These are phyloP conservation scores for Biancaea sappan DNA, from an alignment of 306 rosid species.

Conservation along the genomic window DNA sequence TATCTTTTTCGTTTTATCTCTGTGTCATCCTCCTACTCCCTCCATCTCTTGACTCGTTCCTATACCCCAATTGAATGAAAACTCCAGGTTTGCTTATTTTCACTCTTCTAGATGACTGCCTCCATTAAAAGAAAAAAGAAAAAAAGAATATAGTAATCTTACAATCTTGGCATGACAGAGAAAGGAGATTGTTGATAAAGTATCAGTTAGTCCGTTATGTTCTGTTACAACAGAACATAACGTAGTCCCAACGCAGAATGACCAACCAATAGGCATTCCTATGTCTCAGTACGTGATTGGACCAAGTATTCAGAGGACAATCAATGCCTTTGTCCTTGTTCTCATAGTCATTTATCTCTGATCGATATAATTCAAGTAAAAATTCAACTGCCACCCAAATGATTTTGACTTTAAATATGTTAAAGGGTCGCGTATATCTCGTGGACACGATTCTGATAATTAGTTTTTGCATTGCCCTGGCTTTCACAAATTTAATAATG, in stretches of 20 bases:
- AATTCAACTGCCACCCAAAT: neutral
- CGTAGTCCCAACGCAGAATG: too few species aligned
- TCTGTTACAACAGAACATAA: neutral
- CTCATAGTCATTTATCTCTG: neutral
- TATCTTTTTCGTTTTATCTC: neutral
- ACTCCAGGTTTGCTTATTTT: conserved; percentile 18
- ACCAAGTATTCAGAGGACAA: too few species aligned
- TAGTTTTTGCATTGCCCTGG: neutral
- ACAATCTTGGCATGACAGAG: neutral
- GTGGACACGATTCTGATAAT: too few species aligned
- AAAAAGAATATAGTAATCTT: too few species aligned
- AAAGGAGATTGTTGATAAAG: neutral
- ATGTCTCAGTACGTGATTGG: too few species aligned
- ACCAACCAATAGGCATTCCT: too few species aligned
- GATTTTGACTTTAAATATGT: neutral
- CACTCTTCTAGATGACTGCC: conserved; percentile 38
- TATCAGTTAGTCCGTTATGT: neutral
- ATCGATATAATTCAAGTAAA: neutral
- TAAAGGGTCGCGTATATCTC: neutral
- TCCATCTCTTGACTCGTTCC: conserved; percentile 17
- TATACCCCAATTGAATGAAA: neutral
- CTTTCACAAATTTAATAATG: neutral
- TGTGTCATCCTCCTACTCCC: neutral
- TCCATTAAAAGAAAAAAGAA: too few species aligned
- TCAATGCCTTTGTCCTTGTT: too few species aligned